A percentile compares a stretch with the other conserved stretches of the same genome.
Evolutionary conservation across 2,329 filamentous ascomycete genomes (phyloP).

Genomic region (Ceratocystis diversiconidia): DNA sequence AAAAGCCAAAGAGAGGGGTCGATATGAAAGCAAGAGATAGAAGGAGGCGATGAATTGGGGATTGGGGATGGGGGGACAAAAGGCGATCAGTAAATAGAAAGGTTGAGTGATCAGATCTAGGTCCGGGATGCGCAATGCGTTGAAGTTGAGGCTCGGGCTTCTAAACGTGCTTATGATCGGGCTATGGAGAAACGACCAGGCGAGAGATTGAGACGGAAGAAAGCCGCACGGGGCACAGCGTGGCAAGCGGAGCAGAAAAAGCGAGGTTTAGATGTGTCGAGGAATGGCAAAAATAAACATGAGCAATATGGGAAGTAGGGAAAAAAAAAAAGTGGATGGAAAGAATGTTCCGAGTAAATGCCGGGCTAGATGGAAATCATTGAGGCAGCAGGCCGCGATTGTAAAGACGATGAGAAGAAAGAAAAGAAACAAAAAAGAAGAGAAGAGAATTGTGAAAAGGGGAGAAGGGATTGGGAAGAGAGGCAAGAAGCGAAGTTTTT

Average conservation of each 20-base stretch:
- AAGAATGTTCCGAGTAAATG: neutral
- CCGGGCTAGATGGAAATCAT: neutral
- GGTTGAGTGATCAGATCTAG: neutral
- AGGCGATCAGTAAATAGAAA: neutral
- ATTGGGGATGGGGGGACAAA: no score
- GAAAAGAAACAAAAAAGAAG: neutral
- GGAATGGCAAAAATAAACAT: neutral
- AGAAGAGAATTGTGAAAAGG: neutral
- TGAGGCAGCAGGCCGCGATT: neutral
- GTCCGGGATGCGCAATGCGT: neutral
- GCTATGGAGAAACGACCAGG: neutral
- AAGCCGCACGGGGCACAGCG: slow-evolving; percentile 1
- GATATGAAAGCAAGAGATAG: neutral
- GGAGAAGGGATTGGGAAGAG: neutral
- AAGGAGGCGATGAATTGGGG: neutral
- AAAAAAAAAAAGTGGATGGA: neutral
- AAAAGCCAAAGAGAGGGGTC: neutral
- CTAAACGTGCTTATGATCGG: neutral
- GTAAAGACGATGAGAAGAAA: neutral
- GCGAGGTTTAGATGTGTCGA: neutral
- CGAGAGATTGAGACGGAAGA: neutral
- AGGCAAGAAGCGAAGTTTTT: neutral
- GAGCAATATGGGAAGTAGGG: neutral
- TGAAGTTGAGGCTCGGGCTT: neutral
- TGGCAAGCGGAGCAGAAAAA: neutral